These are phyloP conservation scores for Marasmius sp. DNA, from an alignment of 1,284 basidiomycete species.

Conservation along the genomic window DNA sequence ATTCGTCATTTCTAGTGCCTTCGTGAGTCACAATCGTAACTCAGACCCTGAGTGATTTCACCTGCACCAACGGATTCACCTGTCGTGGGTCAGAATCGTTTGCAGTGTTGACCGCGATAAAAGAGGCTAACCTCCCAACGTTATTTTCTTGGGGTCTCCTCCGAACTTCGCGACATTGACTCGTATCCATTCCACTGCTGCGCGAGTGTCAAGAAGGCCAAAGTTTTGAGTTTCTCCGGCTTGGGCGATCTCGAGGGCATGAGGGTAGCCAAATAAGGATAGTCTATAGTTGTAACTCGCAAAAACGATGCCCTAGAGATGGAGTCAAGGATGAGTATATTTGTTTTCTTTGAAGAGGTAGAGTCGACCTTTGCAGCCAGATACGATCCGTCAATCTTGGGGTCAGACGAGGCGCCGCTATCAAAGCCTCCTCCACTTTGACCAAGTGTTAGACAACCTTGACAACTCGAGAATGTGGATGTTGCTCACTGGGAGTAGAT, in stretches of 20 bases:
- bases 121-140: conserved; percentile 8
- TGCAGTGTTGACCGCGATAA: neutral
- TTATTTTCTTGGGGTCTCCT: conserved; percentile 43
- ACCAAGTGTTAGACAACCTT: neutral
- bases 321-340: neutral
- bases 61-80: conserved; percentile 43
- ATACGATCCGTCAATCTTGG: conserved; percentile 43
- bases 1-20: conserved; percentile 38
- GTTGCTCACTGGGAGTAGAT: conserved; percentile 33
- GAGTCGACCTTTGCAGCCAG: conserved; percentile 30
- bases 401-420: conserved; percentile 42
- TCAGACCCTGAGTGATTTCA: conserved; percentile 13
- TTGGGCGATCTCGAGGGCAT: conserved; percentile 37
- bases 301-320: conserved; percentile 34
- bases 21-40: neutral
- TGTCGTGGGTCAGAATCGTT: neutral
- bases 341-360: neutral
- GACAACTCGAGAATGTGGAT: neutral
- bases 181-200: conserved; percentile 43
- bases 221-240: conserved; percentile 40
- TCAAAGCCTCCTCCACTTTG: conserved; percentile 33
- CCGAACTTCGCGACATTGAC: conserved; percentile 39
- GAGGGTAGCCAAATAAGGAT: conserved; percentile 40
- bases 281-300: conserved; percentile 45
- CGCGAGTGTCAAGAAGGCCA: conserved; percentile 40